Base-by-base conservation (phyloP, 1,284 basidiomycete species). In the Ganoderma meredithae region DNA sequence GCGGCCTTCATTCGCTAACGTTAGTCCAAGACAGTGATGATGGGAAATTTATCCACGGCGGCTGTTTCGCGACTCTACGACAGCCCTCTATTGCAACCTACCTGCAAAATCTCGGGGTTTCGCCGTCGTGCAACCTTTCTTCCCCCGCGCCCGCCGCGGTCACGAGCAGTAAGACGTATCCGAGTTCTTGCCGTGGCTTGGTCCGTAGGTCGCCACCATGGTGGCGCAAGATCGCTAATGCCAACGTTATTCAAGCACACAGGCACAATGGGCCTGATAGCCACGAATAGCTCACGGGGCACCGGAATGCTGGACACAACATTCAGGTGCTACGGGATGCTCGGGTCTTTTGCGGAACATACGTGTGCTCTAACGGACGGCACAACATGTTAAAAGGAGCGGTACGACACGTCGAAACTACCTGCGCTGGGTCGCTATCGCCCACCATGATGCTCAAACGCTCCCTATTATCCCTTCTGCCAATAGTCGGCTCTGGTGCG, bases 401-500 rank as follows among this genome's bases (percentile, higher is more conserved):
- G 39, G 60, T 59, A 68, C 43, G 64, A 47, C 22, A 31, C 13
- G 39, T 22, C 27, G 44, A 60, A 7, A 41, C 59, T 22, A 55
- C 60, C 61, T 69, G 61, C 62, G 47, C 66, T 47, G 52, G 63
- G 63, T 33, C 61, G 40, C 65, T 33, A 55, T 64, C 63, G 41
- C 65, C 64, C 67, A 62, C 47, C 65, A 70, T 72, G 64, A 77
- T 75, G 71, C 36, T 75, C 62, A 68, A 71, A 53, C 68, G 73
- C n/a, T 56, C 73, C 12, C 63, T 77, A 15, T 62, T 78, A 33
- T 74, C 76, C 22, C 52, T 77, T 40, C 68, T 79, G 63, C 76
- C 76, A 33, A 69, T 79, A 41, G 66, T 73, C 59, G 76, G 75
- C 63, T 68, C 74, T 64, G 77, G 77, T 77, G 70, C 52, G 76